Base-by-base conservation (phyloP, 2,329 filamentous ascomycete species). In the Calonectria pteridis region DNA sequence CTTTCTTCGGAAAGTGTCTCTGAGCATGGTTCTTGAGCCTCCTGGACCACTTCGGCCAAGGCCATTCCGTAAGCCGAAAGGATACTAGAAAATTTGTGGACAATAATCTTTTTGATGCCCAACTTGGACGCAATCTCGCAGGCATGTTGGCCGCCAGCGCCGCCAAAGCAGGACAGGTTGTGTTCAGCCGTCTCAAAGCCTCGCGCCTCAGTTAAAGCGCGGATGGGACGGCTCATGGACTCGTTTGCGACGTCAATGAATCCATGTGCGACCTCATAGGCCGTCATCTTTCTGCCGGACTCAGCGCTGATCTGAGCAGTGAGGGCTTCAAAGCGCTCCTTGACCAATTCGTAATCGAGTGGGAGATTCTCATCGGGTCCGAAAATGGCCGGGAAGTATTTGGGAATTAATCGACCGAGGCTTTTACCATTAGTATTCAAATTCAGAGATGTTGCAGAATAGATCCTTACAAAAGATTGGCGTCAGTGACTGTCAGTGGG, bases 241-340 rank as follows among this genome's bases (percentile, higher is more conserved):
- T 94, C 93, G 76, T 95, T 94, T 3, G 93, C 93, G 51, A 94
- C 92, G 75, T 93, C 91, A 80, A 94, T 89, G 78, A 94, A 94
- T 0, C 94, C 94, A 75, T 93, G 91, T 0, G 93, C 93, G 4
- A 78, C 68, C 7, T 76, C 72, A 35, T 77, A 65, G 5, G 72
- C 35, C 0, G 76, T 55, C 46, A 69, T 65, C 1, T 20, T 16
- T 16, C 58, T 51, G 1, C 50, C 49, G 6, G 65, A 64, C 6
- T 72, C 70, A 2, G 35, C 18, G 18, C 35, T 53, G 49, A 72
- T 71, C 14, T 55, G 37, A 16, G 59, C 79, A 0, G 86, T 84
- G 18, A 89, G 77, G 6, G 83, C 80, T 20, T 79, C 73, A 68
- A 88, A 88, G 14, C 33, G 55, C 20, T 59, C 67, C 84, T 86